Conservation (phyloP, 225 moss, liverwort and hornwort genomes). For the Pseudisothecium myosuroides region DNA sequence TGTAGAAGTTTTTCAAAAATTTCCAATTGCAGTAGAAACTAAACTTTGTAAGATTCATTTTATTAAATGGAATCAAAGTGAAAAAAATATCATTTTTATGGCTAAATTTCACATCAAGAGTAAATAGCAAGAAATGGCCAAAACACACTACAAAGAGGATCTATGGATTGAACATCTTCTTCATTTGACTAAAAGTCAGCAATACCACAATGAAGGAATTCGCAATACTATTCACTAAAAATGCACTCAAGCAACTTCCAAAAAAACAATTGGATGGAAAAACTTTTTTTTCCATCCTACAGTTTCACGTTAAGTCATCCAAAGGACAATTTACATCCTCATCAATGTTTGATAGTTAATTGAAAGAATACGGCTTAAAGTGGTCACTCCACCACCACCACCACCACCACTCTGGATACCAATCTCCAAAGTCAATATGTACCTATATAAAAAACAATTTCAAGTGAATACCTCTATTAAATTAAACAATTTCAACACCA, state of each 20-base stretch:
- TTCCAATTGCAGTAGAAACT: neutral
- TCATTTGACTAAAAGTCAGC: neutral
- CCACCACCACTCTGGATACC: neutral
- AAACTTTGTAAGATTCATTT: neutral
- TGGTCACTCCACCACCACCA: accelerated
- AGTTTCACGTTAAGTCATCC: accelerated
- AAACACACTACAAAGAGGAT: neutral
- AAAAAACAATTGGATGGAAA: neutral
- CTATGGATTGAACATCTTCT: neutral
- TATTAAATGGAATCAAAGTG: neutral
- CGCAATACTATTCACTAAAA: neutral
- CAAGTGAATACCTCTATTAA: no score
- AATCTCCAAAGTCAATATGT: neutral
- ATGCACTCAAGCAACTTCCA: neutral
- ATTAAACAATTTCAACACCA: no score
- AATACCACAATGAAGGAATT: neutral
- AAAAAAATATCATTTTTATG: neutral
- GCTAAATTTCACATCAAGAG: neutral
- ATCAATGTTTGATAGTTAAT: accelerated
- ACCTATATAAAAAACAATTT: no score
- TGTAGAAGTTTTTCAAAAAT: neutral
- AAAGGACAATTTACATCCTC: neutral
- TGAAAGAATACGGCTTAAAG: neutral
- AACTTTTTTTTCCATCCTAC: neutral
- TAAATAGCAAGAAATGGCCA: neutral